phyloP scores from a whole-genome alignment of 1,284 basidiomycete species.

The Moesziomyces antarcticus region DNA sequence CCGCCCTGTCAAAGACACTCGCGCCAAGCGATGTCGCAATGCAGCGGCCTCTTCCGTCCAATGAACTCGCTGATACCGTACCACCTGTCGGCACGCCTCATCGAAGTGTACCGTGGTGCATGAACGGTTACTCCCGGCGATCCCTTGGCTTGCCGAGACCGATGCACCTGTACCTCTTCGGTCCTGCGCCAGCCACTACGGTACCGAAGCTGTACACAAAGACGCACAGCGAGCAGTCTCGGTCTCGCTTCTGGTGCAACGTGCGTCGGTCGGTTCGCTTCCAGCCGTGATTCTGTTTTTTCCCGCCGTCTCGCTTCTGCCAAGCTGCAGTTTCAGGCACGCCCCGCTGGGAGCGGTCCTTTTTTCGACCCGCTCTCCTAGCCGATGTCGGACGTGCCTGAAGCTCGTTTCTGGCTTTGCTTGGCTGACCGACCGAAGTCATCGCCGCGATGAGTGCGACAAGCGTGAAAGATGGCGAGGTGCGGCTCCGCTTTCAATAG shows the following conservation, averaged over 20 bases:
- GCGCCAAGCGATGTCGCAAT: not conserved
- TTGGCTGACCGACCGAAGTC: too few species aligned
- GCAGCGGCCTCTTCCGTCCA: too few species aligned
- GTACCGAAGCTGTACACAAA: not conserved
- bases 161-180: not conserved
- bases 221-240: not conserved
- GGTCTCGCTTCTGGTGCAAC: slow-evolving; percentile 1
- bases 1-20: not conserved
- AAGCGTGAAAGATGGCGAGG: slow-evolving; percentile 11
- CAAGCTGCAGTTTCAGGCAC: slow-evolving; percentile 8
- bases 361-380: too few species aligned
- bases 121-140: not conserved
- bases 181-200: too few species aligned
- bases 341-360: not conserved
- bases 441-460: too few species aligned
- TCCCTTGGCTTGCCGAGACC: not conserved
- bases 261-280: slow-evolving; percentile 1
- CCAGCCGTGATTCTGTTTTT: not conserved
- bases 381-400: not conserved
- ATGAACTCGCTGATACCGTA: not conserved
- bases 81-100: too few species aligned
- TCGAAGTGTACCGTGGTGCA: not conserved
- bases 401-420: not conserved
- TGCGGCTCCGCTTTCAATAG: not conserved
- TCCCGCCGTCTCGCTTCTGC: slow-evolving; percentile 6